Evolutionary conservation across 495 filamentous ascomycete genomes (phyloP).

Genomic region (Tetracladium setigerum): DNA sequence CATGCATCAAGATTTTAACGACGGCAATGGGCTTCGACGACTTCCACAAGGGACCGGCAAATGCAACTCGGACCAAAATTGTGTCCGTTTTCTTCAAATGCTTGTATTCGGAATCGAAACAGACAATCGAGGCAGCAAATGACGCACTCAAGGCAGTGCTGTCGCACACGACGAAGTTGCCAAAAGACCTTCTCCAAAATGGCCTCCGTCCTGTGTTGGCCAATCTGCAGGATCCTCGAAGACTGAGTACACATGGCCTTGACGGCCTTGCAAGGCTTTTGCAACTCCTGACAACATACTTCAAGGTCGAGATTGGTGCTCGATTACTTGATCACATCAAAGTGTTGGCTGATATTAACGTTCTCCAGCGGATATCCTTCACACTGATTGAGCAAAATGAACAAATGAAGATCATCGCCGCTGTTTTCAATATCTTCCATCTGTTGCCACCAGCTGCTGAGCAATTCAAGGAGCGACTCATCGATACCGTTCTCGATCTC

Average conservation of each 20-base stretch:
- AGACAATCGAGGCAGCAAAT: conserved; percentile 92
- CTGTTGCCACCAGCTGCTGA: conserved; percentile 82
- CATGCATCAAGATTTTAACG: conserved; percentile 87
- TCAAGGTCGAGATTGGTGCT: conserved; percentile 96
- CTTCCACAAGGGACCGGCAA: conserved; percentile 62
- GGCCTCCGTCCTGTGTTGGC: conserved; percentile 91
- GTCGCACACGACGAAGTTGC: conserved; percentile 79
- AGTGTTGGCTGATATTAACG: conserved; percentile 70
- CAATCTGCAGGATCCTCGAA: conserved; percentile 89
- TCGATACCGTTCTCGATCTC: conserved; percentile 81
- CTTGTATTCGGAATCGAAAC: conserved; percentile 81
- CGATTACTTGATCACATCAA: conserved; percentile 88
- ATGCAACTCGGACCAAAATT: conserved; percentile 71
- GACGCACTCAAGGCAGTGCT: conserved; percentile 79
- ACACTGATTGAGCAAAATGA: conserved; percentile 85
- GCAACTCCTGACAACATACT: conserved; percentile 90
- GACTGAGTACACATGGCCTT: conserved; percentile 79
- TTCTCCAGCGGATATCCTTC: conserved; percentile 86
- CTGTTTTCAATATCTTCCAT: conserved; percentile 95
- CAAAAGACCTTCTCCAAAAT: conserved; percentile 90
- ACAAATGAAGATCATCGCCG: conserved; percentile 85
- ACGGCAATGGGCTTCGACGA: conserved; percentile 89
- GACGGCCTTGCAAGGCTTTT: conserved; percentile 86
- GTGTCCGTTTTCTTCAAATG: conserved; percentile 97
- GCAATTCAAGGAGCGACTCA: conserved; percentile 80